These are phyloP conservation scores for Pestalotiopsis sp. DNA, from an alignment of 2,329 filamentous ascomycete species.

Conservation along the genomic window DNA sequence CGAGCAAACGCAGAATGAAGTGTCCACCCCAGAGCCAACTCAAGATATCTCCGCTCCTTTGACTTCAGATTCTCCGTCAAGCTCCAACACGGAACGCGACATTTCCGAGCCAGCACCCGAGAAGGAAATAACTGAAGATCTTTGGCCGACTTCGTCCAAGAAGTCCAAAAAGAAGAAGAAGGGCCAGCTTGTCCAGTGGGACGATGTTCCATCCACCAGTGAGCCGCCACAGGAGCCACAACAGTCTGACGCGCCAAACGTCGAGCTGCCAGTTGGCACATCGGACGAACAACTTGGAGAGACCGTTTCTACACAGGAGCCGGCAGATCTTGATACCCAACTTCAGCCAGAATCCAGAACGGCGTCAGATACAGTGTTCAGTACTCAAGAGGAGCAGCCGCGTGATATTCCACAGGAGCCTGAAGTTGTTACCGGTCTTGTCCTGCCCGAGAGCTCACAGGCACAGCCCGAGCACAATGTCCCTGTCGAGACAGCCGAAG, in stretches of 20 bases:
- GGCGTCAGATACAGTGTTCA: background rate
- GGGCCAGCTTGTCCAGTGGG: slow-evolving; percentile 1
- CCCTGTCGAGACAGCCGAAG: background rate
- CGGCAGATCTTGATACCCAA: background rate
- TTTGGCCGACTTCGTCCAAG: slow-evolving; percentile 14
- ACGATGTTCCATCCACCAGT: background rate
- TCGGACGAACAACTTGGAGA: background rate
- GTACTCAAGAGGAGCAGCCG: background rate
- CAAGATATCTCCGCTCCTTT: background rate
- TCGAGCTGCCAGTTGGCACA: background rate
- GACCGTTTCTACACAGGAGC: background rate
- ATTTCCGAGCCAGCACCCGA: slow-evolving; percentile 13
- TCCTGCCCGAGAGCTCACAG: background rate
- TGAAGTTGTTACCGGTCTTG: background rate
- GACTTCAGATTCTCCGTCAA: slow-evolving; percentile 12
- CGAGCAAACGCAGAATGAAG: slow-evolving; percentile 14
- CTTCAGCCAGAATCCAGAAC: background rate
- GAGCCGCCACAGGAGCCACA: background rate
- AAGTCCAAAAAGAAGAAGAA: slow-evolving; percentile 25
- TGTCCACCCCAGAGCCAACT: background rate
- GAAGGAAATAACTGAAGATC: slow-evolving; percentile 13
- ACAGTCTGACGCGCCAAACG: background rate
- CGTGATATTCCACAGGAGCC: background rate
- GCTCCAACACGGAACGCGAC: slow-evolving; percentile 6
- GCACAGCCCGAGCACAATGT: background rate